Base-by-base conservation (phyloP, 2,329 filamentous ascomycete species). In the Ustilaginoidea virens region DNA sequence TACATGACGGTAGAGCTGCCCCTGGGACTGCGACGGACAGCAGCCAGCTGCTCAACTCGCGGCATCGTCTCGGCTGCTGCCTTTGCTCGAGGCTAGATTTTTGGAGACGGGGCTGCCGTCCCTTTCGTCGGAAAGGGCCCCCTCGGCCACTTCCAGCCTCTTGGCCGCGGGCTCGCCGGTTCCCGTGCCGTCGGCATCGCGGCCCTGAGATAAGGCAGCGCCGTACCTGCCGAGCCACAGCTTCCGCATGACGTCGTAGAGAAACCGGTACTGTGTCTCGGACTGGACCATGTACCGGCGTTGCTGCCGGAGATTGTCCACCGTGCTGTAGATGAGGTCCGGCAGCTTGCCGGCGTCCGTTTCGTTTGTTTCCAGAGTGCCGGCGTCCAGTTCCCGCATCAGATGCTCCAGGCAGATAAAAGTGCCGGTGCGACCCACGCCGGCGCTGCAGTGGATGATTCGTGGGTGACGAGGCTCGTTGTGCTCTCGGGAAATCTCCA, bases 361-460 rank as follows among this genome's bases (percentile, higher is more conserved):
- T 30, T 61, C 55, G 34, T 55, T 56, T 15, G 58, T 47, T 36
- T 69, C 60, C 28, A 92, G 55, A 14, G 74, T 65, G 28, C 85
- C 87, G 5, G 74, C 67, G 16, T 81, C 74, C 7, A 96, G 64
- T 52, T 94, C 83, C 20, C 75, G 68, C 37, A 92, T 65, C 16
- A 98, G 69, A 51, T 92, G 83, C 53, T 96, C 90, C n/a, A 98
- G 67, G 2, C 83, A 80, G 44, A 98, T 93, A 48, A 96, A 98
- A 0, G 90, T 96, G 19, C 90, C 90, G 6, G 81, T 92, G 31
- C 90, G 74, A 9, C 90, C 90, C 10, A 98, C 87, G 22, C 90
- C 90, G 6, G 90, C 90, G 46, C 82, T 92, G 58, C 80, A 86
- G 52, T 86, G 80, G 8, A 85, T 69, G 34, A 96, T 75, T 31